Base-by-base conservation (phyloP, 1,139 yeast species). In the Taiozyma onychis region DNA sequence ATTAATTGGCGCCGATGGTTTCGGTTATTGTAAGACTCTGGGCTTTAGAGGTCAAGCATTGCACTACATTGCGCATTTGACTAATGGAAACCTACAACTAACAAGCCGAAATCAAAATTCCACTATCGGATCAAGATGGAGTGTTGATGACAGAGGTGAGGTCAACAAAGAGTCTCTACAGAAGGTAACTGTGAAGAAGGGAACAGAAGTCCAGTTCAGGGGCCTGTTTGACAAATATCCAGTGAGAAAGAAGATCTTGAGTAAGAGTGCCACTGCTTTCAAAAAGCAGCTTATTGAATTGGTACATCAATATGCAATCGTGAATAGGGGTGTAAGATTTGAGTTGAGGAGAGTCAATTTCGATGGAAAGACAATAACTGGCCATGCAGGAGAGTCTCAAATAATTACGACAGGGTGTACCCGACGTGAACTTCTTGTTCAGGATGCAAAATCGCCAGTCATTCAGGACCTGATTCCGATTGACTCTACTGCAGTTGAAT, bases 11-110 rank as follows among this genome's bases (percentile, higher is more conserved):
- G 64, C 72, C 44, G 73, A 71, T 1, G 85, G 81, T 44, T 60
- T 82, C 26, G 56, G 57, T 2, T 48, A 58, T 0, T 62, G 78
- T 3, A 50, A 62, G 1, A 77, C 87, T 0, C 74, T 80, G 58
- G 93, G 95, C 1, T 85, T 81, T 58, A 70, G 88, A 53, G 95
- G 96, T 9, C 87, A 84, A 62, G 88, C 93, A 0, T 66, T 88
- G 39, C 77, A 78, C 51, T 73, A 80, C 26, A 71, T 87, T 30
- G 73, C 82, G 18, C 77, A 74, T 51, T 61, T 81, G 24, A 72
- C 71, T 47, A 54, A 58, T 26, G 66, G 68, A 5, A 55, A 61
- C 0, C 49, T 76, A 58, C 63, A 62, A 39, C 57, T 76, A 2
- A 65, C 71, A 2, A 35, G 44, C 4, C 54, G 52, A 0, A 74